A percentile compares a stretch with the other conserved stretches of the same genome.
Conservation (phyloP, 148 eudicot species). For the Dianthus caryophyllus region DNA sequence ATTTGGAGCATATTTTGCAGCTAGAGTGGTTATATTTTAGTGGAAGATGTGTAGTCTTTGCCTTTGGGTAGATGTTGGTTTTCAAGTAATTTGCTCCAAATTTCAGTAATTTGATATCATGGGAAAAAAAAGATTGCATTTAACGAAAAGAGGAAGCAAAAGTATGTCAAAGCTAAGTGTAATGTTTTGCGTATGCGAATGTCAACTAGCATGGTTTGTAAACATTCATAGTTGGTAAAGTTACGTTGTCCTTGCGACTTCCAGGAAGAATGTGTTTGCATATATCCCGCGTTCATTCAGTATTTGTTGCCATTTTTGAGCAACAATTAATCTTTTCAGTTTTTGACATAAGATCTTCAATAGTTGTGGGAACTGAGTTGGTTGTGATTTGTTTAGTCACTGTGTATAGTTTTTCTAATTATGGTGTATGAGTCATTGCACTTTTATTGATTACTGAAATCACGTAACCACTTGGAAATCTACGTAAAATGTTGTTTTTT, state of each 20-base stretch:
- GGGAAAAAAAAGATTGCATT: not conserved
- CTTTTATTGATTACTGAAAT: not conserved
- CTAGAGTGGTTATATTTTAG: not conserved
- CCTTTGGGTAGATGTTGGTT: not conserved
- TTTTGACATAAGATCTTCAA: not conserved
- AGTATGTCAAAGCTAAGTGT: not conserved
- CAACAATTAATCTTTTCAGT: not conserved
- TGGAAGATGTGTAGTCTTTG: not conserved
- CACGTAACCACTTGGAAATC: not conserved
- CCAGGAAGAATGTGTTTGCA: not conserved
- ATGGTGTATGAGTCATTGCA: not conserved
- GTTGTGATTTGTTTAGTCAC: conserved; percentile 7
- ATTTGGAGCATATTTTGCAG: no score
- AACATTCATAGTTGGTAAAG: no score
- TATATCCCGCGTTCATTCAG: not conserved
- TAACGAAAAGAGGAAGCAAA: not conserved
- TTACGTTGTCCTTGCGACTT: no score
- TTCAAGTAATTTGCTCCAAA: not conserved
- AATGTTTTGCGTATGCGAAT: not conserved
- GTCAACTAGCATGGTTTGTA: no score
- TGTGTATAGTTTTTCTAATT: not conserved
- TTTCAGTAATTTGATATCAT: conserved; percentile 1
- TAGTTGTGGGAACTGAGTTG: not conserved
- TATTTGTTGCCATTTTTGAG: not conserved
- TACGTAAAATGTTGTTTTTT: not conserved